Conservation (phyloP, 768 basidiomycete genomes). For the Podaxis mareebaensis region DNA sequence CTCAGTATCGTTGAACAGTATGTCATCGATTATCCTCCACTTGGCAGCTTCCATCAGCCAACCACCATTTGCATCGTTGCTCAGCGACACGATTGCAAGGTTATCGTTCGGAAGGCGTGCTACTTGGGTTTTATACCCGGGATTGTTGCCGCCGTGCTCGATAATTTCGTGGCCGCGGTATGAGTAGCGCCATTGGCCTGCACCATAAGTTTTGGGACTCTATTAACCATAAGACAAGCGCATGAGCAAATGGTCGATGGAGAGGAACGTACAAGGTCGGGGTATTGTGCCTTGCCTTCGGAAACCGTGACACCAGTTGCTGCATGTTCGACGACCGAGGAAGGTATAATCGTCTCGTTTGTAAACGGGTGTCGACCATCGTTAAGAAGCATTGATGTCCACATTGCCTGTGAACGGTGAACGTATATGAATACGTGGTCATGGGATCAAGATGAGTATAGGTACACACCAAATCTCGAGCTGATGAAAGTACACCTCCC, state of each 20-base stretch:
- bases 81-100: conserved; percentile 39
- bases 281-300: conserved; percentile 34
- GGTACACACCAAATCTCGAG: conserved; percentile 39
- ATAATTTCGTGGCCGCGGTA: conserved; percentile 43
- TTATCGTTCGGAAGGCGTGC: conserved; percentile 37
- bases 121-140: conserved; percentile 34
- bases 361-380: conserved; percentile 39
- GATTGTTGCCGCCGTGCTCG: conserved; percentile 44
- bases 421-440: not conserved
- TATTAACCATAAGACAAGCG: not conserved
- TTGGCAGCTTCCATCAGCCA: conserved; percentile 37
- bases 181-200: conserved; percentile 38
- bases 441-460: not conserved
- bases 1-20: conserved; percentile 22
- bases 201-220: conserved; percentile 41
- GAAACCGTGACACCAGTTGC: conserved; percentile 36
- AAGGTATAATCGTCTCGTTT: conserved; percentile 37
- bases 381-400: conserved; percentile 42
- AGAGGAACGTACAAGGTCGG: conserved; percentile 33
- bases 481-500: conserved; percentile 39
- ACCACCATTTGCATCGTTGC: conserved; percentile 40
- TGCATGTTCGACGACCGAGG: conserved; percentile 35
- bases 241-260: not conserved
- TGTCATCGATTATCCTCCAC: conserved; percentile 38
- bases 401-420: conserved; percentile 24